Evolutionary conservation across 495 filamentous ascomycete genomes (phyloP), one percentile per base, ranked within the genome.

Genomic region (Cercophora samala): DNA sequence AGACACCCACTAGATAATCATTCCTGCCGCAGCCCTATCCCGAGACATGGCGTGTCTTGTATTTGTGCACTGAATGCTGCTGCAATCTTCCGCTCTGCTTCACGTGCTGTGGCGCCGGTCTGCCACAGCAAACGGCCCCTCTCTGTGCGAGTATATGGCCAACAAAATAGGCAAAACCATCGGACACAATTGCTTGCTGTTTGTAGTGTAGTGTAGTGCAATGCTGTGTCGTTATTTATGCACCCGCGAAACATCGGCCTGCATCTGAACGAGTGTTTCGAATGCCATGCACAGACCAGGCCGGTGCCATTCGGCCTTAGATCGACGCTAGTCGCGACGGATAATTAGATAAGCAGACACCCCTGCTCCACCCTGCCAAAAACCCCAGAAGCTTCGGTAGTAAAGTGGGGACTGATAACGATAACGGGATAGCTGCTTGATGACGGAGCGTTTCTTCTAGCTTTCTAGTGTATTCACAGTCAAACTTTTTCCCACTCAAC

Each of bases 241-340:
- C 37, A 17, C 37, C 37, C 1, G 37, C 22, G 53, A 19, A 56
- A 56, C 53, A 56, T 1, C 5, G n/a, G 6, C 53, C 53, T 23
- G n/a, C 22, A 56, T 56, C 53, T 19, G 22, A 56, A 56, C 53
- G 53, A 56, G 58, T 60, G 58, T 60, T 60, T 60, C 58, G 58
- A 21, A 21, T 19, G 19, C 29, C 26, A 46, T 46, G 60, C 26
- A 62, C 29, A n/a, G 29, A 62, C 29, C 29, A 62, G 26, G 19
- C 29, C 1, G 60, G 29, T 46, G 37, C 37, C 26, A 62, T 62
- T 22, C 29, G 26, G 60, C 21, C 25, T 56, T 56, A 21, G 29
- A 62, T 62, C 60, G 60, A 62, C 60, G 60, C 60, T 62, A 62
- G 29, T 5, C n/a, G 21, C 4, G n/a, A 60, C 17, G 58, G 60